Base-by-base conservation (phyloP, 2,329 filamentous ascomycete species). In the Nigrospora oryzae region DNA sequence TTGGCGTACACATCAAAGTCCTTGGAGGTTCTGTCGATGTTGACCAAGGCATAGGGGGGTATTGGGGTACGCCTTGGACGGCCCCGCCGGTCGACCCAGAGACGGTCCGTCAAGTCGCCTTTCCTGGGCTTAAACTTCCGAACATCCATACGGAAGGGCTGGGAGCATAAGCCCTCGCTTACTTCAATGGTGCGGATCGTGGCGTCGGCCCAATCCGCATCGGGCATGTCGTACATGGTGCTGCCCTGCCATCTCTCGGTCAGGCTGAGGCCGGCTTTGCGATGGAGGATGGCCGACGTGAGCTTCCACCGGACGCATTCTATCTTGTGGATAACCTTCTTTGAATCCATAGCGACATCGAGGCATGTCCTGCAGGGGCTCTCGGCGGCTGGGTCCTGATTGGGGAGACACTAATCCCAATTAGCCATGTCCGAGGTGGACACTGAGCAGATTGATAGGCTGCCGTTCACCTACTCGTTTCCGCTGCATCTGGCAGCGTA, bases 271-370 rank as follows among this genome's bases (percentile, higher is more conserved):
- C 69, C 69, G 5, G 68, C 65, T 1, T 55, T 53, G n/a, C 73
- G 70, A 47, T 63, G 70, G 4, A 72, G 53, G 1, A 58, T 51
- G 14, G 67, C 57, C 10, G 69, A 63, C 19, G 61, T 63, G 11
- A 76, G 56, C 49, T 68, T 70, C 49, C 60, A 64, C 12, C 73
- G 66, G 13, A 63, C 53, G 45, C 74, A 77, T 0, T 63, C 62
- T 5, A 69, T 53, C 19, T 61, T 58, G 44, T 75, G 72, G 5
- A 75, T 65, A 2, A 69, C 68, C 49, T 72, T 76, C 35, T 66
- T 68, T 0, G 70, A 73, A 1, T 60, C 60, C 28, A 53, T 57
- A 11, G 60, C 57, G 3, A 71, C 61, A 1, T 51, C 53, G 7
- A 55, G 48, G 48, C 73, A 77, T 2, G 64, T 65, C 3, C 58